Conservation (phyloP, 2,329 filamentous ascomycete genomes). For the Fusarium liriodendri region DNA sequence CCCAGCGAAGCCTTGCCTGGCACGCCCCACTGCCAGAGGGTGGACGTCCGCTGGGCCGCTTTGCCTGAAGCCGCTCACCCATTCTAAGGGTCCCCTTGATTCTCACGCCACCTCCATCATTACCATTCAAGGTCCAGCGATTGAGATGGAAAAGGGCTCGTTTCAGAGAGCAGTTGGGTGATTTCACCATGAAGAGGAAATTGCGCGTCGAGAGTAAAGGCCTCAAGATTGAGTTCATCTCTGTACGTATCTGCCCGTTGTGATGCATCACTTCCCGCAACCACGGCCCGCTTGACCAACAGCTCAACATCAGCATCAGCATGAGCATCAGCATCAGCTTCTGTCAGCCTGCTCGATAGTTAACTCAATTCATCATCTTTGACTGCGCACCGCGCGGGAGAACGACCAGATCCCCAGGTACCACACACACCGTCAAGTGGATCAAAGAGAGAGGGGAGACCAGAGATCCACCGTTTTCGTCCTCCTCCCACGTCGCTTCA, state of each 20-base stretch:
- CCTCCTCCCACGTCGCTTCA: background rate
- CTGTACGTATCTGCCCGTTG: background rate
- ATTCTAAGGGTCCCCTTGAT: slow-evolving; percentile 5
- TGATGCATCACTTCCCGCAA: background rate
- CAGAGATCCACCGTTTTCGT: slow-evolving; percentile 26
- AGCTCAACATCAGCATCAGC: background rate
- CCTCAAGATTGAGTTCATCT: background rate
- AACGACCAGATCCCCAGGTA: slow-evolving; percentile 16
- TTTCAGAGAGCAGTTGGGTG: background rate
- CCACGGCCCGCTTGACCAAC: background rate
- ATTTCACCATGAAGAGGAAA: background rate
- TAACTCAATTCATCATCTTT: background rate
- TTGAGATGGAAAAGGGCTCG: background rate
- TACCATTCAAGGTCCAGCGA: background rate
- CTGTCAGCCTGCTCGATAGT: background rate
- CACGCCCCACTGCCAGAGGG: slow-evolving; percentile 9
- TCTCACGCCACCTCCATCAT: slow-evolving; percentile 15
- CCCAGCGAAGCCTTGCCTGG: background rate
- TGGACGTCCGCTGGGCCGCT: slow-evolving; percentile 17
- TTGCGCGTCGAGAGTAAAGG: background rate
- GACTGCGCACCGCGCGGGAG: slow-evolving; percentile 4
- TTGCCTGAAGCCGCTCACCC: slow-evolving; percentile 16
- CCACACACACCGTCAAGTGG: slow-evolving; percentile 23
- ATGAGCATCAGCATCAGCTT: background rate
- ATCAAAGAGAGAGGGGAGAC: background rate